phyloP scores from a whole-genome alignment of 371 early-diverging fungal genomes.

The Homolaphlyctis polyrhiza region DNA sequence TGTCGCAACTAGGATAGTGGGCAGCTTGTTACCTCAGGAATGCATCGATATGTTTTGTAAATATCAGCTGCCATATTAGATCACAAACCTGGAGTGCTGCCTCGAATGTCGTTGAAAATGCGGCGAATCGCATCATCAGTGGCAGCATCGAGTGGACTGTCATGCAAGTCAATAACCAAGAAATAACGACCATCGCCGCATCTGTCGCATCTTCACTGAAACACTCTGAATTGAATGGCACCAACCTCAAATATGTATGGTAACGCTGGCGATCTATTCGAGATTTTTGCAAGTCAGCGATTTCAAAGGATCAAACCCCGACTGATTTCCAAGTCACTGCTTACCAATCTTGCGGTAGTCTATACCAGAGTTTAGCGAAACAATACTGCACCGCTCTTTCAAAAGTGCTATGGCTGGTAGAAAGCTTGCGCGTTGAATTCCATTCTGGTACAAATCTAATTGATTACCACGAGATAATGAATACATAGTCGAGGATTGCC shows the following conservation, averaged over 20 bases:
- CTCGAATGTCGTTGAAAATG: constrained; percentile 5
- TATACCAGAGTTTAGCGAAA: constrained; percentile 78
- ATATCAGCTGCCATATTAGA: background rate
- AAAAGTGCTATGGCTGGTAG: constrained; percentile 85
- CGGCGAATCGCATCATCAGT: constrained; percentile 40
- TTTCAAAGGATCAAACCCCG: constrained; percentile 6
- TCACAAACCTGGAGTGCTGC: constrained; percentile 6
- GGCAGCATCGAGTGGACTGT: constrained; percentile 48
- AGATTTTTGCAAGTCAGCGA: background rate
- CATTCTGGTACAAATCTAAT: constrained; percentile 87
- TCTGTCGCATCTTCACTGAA: too few species aligned
- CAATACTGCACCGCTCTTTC: constrained; percentile 71
- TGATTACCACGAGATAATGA: background rate
- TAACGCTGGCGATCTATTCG: too few species aligned
- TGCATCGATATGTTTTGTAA: background rate
- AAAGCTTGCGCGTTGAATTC: constrained; percentile 87
- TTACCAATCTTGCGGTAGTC: constrained; percentile 80
- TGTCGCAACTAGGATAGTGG: constrained; percentile 18
- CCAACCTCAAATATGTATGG: too few species aligned
- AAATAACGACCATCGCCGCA: too few species aligned
- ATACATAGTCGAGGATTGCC: background rate
- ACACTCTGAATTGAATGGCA: too few species aligned
- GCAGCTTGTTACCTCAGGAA: background rate
- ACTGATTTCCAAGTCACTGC: background rate
- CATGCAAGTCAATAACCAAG: too few species aligned